These are phyloP conservation scores for Parsonsia alboflavescens DNA, from an alignment of 257 asterid genomes.

Conservation along the genomic window DNA sequence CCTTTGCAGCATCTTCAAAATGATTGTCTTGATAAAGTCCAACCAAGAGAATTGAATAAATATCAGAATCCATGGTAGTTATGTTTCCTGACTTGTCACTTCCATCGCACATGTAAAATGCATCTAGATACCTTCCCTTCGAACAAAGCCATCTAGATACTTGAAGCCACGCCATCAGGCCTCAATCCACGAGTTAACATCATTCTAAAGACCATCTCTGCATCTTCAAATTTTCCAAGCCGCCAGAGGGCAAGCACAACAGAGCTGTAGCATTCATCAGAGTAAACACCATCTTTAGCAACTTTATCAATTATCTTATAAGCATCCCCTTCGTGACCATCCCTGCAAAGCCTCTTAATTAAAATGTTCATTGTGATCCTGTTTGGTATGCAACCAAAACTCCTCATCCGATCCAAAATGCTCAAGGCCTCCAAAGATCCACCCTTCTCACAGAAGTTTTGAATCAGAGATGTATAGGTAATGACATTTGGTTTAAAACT, in stretches of 20 bases:
- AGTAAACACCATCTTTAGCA: slow-evolving; percentile 25
- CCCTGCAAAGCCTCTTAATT: slow-evolving; percentile 61
- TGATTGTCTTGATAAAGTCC: slow-evolving; percentile 48
- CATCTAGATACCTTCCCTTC: slow-evolving; percentile 54
- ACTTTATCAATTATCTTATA: slow-evolving; percentile 38
- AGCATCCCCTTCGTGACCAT: slow-evolving; percentile 61
- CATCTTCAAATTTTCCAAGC: slow-evolving; percentile 43
- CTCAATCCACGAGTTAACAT: slow-evolving; percentile 54
- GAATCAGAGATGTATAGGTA: slow-evolving; percentile 61
- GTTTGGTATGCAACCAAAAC: slow-evolving; percentile 49
- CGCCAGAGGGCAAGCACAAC: slow-evolving; percentile 52
- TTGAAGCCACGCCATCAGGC: slow-evolving; percentile 57
- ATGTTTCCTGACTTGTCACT: slow-evolving; percentile 44
- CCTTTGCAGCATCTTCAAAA: slow-evolving; percentile 41
- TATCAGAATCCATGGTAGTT: slow-evolving; percentile 41
- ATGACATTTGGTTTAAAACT: slow-evolving; percentile 56
- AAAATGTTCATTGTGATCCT: slow-evolving; percentile 44
- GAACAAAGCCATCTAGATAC: slow-evolving; percentile 33
- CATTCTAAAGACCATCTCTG: slow-evolving; percentile 53
- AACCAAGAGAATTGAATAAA: slow-evolving; percentile 44
- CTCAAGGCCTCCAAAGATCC: slow-evolving; percentile 44
- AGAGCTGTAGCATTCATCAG: slow-evolving; percentile 50
- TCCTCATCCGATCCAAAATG: slow-evolving; percentile 56
- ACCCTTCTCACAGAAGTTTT: slow-evolving; percentile 56
- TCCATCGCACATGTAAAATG: slow-evolving; percentile 41